A percentile compares a stretch with the other conserved stretches of the same genome.
Evolutionary conservation across 2,329 filamentous ascomycete genomes (phyloP).

Genomic region (Colletotrichum coccodes): DNA sequence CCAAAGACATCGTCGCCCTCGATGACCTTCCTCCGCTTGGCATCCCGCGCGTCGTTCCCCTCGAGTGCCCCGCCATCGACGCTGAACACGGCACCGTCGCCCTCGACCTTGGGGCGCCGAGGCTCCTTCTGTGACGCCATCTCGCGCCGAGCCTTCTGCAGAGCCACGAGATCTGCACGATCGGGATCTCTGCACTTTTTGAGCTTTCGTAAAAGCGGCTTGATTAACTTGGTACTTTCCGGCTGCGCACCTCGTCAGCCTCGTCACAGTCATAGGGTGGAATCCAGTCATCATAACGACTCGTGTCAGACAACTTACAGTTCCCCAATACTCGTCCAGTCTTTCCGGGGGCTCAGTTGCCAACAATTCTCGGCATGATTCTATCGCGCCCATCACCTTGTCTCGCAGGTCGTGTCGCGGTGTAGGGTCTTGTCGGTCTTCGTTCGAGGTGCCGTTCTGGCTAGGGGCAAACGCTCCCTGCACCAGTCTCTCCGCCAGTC

Average conservation of each 20-base stretch:
- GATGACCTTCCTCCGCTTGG: conserved; percentile 58
- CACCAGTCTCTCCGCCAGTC: conserved; percentile 63
- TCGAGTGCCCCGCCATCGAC: conserved; percentile 35
- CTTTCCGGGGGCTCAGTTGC: conserved; percentile 67
- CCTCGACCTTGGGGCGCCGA: conserved; percentile 46
- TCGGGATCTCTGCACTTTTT: conserved; percentile 79
- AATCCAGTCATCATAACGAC: background rate
- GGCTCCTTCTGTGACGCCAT: conserved; percentile 53
- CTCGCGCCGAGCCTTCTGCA: conserved; percentile 73
- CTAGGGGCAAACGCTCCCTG: conserved; percentile 44
- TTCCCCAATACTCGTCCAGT: conserved; percentile 64
- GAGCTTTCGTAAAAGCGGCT: conserved; percentile 74
- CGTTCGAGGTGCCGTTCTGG: conserved; percentile 3
- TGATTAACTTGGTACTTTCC: conserved; percentile 60
- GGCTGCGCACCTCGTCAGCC: conserved; percentile 49
- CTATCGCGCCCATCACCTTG: conserved; percentile 60
- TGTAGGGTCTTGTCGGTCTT: conserved; percentile 35
- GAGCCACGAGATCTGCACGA: conserved; percentile 75
- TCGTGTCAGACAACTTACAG: conserved; percentile 44
- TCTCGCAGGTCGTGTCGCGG: conserved; percentile 45
- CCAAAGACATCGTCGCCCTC: conserved; percentile 59
- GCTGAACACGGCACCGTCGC: conserved; percentile 60
- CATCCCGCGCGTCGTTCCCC: conserved; percentile 44
- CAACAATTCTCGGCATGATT: conserved; percentile 63
- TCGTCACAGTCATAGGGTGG: background rate